These are phyloP conservation scores for Mortierella hygrophila DNA, from an alignment of 192 early-diverging fungal genomes.

Conservation along the genomic window DNA sequence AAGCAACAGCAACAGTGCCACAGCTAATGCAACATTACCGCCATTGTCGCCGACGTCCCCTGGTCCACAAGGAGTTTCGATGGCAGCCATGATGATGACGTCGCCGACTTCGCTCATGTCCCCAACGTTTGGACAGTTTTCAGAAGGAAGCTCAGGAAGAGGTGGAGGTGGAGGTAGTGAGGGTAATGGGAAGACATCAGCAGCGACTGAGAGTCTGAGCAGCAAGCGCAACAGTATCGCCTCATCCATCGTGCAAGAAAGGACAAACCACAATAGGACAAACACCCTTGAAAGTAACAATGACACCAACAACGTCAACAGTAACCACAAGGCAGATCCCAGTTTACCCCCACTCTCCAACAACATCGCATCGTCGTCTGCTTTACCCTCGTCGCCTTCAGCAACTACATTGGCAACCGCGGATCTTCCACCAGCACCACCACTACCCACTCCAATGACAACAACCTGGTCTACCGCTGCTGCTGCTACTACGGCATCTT, in stretches of 20 bases:
- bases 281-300: not conserved
- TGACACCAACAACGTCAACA: not conserved
- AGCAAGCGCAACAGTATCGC: not conserved
- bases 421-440: not conserved
- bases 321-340: not conserved
- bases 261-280: not conserved
- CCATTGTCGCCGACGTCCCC: constrained; percentile 13
- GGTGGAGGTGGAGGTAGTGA: no score
- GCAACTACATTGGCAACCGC: not conserved
- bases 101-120: constrained; percentile 14
- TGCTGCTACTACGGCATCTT: not conserved
- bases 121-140: constrained; percentile 11
- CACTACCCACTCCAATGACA: not conserved
- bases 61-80: constrained; percentile 5
- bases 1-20: not conserved
- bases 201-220: not conserved
- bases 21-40: not conserved
- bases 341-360: not conserved
- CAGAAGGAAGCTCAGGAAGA: not conserved
- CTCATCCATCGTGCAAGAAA: not conserved
- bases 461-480: not conserved
- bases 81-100: not conserved
- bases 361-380: not conserved
- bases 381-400: not conserved
- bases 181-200: no score